Evolutionary conservation across 2,329 filamentous ascomycete genomes (phyloP), one percentile per base, ranked within the genome.

Genomic region (Fusarium nodosum): DNA sequence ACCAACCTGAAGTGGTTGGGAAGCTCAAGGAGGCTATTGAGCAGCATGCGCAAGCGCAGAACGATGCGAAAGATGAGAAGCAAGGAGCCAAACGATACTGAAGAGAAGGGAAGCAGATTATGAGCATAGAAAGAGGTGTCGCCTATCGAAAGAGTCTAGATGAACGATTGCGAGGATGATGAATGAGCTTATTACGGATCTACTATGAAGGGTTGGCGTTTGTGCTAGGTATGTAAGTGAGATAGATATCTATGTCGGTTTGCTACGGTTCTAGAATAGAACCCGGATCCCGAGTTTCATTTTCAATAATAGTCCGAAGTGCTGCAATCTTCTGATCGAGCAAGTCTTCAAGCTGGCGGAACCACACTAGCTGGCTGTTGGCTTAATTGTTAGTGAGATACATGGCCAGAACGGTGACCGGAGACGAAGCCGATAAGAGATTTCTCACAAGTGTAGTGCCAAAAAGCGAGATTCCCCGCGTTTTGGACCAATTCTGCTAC

Each of bases 21-120:
- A 88, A 88, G 78, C 77, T 90, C 54, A 87, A 87, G 74, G 87
- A 90, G 75, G 87, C 88, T 1, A 87, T 89, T 61, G 81, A 85
- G 73, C 83, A 87, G 60, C 87, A 87, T 66, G 83, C 84, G 15
- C 80, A 86, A 64, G 86, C 85, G 54, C 84, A 86, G 71, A 83
- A 80, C 56, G 82, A 86, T 62, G 77, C 76, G 13, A 77, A 77
- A 50, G 76, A 78, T 24, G 77, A 75, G 59, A 79, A 80, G 62
- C 73, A 77, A 46, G 79, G 78, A 3, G 74, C 61, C 5, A 76
- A 72, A 62, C 73, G 70, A 36, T 79, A 79, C 45, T 79, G 52
- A 73, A 60, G 62, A 63, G 46, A 34, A 36, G 48, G 33, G 41
- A 53, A 52, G 20, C 8, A 22, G 24, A n/a, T 30, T 26, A 50